Percentiles rank a stretch among this genome's conserved stretches.
These are phyloP conservation scores for Cladobotryum mycophilum DNA, from an alignment of 2,329 filamentous ascomycete species.

Conservation along the genomic window DNA sequence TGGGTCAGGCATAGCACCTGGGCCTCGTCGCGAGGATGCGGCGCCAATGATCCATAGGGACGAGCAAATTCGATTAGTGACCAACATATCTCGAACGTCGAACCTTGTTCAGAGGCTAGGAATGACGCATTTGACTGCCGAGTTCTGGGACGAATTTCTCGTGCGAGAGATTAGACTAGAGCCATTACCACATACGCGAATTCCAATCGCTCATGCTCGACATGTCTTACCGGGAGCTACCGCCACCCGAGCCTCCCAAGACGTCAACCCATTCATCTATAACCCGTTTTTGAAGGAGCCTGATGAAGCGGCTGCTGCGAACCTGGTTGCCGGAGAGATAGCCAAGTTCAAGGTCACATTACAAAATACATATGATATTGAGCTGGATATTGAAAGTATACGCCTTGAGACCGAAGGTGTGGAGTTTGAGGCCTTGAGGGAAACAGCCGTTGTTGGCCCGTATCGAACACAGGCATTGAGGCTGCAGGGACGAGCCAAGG, in stretches of 20 bases:
- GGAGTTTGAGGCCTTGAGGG: constrained; percentile 59
- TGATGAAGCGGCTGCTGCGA: constrained; percentile 54
- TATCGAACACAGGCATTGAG: constrained; percentile 76
- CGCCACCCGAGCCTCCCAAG: constrained; percentile 48
- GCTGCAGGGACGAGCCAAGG: constrained; percentile 61
- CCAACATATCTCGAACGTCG: constrained; percentile 80
- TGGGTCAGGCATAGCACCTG: constrained; percentile 72
- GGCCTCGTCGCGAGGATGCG: constrained; percentile 59
- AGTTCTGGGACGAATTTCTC: constrained; percentile 97
- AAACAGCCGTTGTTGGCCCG: constrained; percentile 66
- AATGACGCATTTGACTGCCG: constrained; percentile 61
- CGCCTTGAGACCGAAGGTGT: constrained; percentile 67
- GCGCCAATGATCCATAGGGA: constrained; percentile 68
- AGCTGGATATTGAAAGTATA: constrained; percentile 81
- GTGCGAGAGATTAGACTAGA: constrained; percentile 71
- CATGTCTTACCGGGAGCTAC: constrained; percentile 46
- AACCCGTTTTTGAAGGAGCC: constrained; percentile 78
- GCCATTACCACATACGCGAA: constrained; percentile 50
- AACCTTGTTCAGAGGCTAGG: constrained; percentile 71
- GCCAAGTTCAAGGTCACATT: constrained; percentile 75
- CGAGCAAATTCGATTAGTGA: constrained; percentile 77
- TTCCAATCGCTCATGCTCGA: constrained; percentile 60
- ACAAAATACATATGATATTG: constrained; percentile 92
- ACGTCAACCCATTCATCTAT: constrained; percentile 84
- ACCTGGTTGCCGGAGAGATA: constrained; percentile 72